Percentiles rank a stretch among this genome's conserved stretches.
phyloP scores from a whole-genome alignment of 805 yeast species.

The Nakazawaea ernobii region DNA sequence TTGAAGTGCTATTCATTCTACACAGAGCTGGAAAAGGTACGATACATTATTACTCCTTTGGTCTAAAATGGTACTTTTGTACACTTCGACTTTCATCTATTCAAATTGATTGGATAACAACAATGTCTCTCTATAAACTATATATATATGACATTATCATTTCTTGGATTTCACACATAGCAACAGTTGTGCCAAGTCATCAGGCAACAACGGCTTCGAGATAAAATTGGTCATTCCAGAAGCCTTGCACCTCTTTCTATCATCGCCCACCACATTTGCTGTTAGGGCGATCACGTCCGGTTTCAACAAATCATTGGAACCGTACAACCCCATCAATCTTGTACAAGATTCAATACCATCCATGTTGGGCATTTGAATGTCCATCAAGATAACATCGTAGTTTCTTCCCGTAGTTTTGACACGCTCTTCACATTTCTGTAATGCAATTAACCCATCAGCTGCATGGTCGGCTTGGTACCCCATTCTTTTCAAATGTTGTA shows the following conservation, averaged over 20 bases:
- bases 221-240: constrained; percentile 50
- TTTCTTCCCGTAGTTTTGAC: constrained; percentile 22
- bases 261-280: constrained; percentile 51
- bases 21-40: no score
- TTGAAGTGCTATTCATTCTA: no score
- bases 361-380: constrained; percentile 48
- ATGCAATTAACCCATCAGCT: constrained; percentile 41
- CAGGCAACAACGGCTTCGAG: constrained; percentile 48
- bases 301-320: constrained; percentile 16
- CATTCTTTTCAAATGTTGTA: constrained; percentile 40
- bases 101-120: no score
- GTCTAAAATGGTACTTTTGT: no score
- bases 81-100: no score
- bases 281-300: constrained; percentile 44
- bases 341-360: constrained; percentile 51
- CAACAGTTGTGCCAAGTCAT: constrained; percentile 33
- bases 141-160: background rate
- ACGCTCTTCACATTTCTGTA: constrained; percentile 27
- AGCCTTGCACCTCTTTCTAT: constrained; percentile 37
- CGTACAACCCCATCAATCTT: constrained; percentile 29
- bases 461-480: constrained; percentile 50
- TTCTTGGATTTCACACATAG: constrained; percentile 1
- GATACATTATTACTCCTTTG: no score
- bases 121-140: no score
- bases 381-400: constrained; percentile 52